Percentiles rank a stretch among this genome's conserved stretches.
Evolutionary conservation across 352 stramenopile genomes (phyloP).

Genomic region (Phytophthora ramorum): DNA sequence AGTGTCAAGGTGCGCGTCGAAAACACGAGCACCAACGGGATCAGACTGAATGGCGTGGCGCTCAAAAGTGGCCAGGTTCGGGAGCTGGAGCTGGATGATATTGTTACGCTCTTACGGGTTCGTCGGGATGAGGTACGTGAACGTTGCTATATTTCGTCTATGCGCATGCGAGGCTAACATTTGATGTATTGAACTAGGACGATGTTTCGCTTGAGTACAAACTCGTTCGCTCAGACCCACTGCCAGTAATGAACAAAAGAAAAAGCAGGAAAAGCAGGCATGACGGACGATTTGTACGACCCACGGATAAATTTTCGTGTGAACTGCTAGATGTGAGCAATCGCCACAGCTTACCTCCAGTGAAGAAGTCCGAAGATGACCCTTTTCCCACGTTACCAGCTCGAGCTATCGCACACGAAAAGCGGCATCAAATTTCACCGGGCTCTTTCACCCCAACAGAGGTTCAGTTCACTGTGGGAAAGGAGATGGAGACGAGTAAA

Average conservation of each 20-base stretch:
- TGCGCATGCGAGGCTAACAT: not conserved
- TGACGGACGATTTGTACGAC: slow-evolving; percentile 42
- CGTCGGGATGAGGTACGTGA: slow-evolving; percentile 48
- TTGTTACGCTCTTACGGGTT: slow-evolving; percentile 65
- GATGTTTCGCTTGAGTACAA: slow-evolving; percentile 58
- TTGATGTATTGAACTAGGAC: slow-evolving; percentile 30
- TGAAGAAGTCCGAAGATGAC: slow-evolving; percentile 15
- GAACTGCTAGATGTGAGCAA: slow-evolving; percentile 34
- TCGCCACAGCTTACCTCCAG: slow-evolving; percentile 18
- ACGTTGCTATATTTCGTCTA: slow-evolving; percentile 6
- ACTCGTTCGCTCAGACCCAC: slow-evolving; percentile 29
- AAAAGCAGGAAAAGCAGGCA: slow-evolving; percentile 36
- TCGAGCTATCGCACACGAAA: slow-evolving; percentile 26
- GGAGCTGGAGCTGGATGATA: slow-evolving; percentile 63
- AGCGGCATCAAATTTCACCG: slow-evolving; percentile 28
- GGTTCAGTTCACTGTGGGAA: not conserved
- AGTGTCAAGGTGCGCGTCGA: slow-evolving; percentile 59
- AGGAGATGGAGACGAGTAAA: slow-evolving; percentile 20
- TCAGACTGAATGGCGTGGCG: slow-evolving; percentile 60
- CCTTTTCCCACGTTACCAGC: slow-evolving; percentile 5
- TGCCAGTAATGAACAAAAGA: slow-evolving; percentile 9
- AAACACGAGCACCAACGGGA: slow-evolving; percentile 79
- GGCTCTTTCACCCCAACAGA: slow-evolving; percentile 10
- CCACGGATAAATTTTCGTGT: slow-evolving; percentile 36
- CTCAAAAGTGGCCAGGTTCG: slow-evolving; percentile 54